Percentiles rank a stretch among this genome's conserved stretches.
These are phyloP conservation scores for Boletus semigastroideus DNA, from an alignment of 1,284 basidiomycete species.

Conservation along the genomic window DNA sequence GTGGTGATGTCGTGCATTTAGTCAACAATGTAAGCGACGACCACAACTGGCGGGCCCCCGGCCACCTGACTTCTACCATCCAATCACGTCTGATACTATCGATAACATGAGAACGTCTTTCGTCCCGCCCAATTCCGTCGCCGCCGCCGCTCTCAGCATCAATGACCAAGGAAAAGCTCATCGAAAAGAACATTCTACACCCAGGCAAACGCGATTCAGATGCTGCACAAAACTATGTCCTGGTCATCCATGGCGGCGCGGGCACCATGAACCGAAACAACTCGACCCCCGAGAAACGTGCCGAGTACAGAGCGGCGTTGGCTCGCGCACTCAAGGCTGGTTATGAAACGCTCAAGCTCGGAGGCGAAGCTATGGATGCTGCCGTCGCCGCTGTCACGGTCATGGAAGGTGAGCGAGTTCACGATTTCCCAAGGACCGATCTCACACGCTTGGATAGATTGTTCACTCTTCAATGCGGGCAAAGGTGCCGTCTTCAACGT, in stretches of 20 bases:
- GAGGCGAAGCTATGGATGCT: slow-evolving; percentile 81
- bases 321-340: slow-evolving; percentile 59
- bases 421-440: neutral
- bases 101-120: neutral
- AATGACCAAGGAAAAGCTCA: slow-evolving; percentile 8
- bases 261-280: slow-evolving; percentile 58
- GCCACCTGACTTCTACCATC: neutral
- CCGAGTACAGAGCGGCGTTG: slow-evolving; percentile 57
- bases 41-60: slow-evolving; percentile 14
- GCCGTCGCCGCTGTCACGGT: slow-evolving; percentile 69
- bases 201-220: slow-evolving; percentile 4
- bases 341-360: slow-evolving; percentile 56
- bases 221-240: slow-evolving; percentile 20
- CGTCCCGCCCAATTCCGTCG: neutral
- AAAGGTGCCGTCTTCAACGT: slow-evolving; percentile 81
- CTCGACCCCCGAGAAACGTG: slow-evolving; percentile 63
- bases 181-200: slow-evolving; percentile 2
- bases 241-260: slow-evolving; percentile 81
- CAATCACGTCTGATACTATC: neutral
- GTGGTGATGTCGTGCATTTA: neutral
- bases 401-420: slow-evolving; percentile 60
- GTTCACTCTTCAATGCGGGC: slow-evolving; percentile 74
- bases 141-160: neutral
- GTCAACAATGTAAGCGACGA: neutral
- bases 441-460: slow-evolving; percentile 45